These are phyloP conservation scores for Termitomyces sp. DNA, from an alignment of 768 basidiomycete species.

Conservation along the genomic window DNA sequence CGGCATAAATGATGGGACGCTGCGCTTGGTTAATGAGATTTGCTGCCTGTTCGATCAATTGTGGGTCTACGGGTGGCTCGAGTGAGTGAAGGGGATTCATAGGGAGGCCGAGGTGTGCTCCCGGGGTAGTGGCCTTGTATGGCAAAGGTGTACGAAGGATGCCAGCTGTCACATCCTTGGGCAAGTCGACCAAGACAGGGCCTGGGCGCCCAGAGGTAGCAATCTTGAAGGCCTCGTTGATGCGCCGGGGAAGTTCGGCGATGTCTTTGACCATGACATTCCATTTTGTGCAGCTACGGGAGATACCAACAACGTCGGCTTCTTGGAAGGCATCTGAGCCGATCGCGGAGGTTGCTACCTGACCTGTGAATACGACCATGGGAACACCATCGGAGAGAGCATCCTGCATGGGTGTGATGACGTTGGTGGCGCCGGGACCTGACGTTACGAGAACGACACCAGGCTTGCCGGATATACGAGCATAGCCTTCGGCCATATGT, in stretches of 20 bases:
- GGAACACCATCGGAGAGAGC: constrained; percentile 93
- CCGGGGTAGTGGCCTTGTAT: constrained; percentile 82
- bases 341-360: constrained; percentile 98
- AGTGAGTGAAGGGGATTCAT: constrained; percentile 60
- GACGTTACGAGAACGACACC: constrained; percentile 98
- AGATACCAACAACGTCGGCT: constrained; percentile 95
- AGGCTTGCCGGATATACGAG: constrained; percentile 94
- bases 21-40: constrained; percentile 88
- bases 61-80: constrained; percentile 54
- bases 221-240: constrained; percentile 99
- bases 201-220: constrained; percentile 96
- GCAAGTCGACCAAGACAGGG: constrained; percentile 95
- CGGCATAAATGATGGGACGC: constrained; percentile 89
- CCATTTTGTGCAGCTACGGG: constrained; percentile 97
- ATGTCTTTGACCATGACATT: constrained; percentile 99
- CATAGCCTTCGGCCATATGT: constrained; percentile 99
- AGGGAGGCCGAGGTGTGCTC: constrained; percentile 66
- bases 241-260: constrained; percentile 86
- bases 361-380: constrained; percentile 91
- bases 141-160: constrained; percentile 83
- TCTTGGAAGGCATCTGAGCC: constrained; percentile 99
- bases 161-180: constrained; percentile 97
- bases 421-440: constrained; percentile 96
- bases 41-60: constrained; percentile 78
- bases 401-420: constrained; percentile 97